These are phyloP conservation scores for Euptelea pleiosperma DNA, from an alignment of 164 flowering plant genomes.

Conservation along the genomic window DNA sequence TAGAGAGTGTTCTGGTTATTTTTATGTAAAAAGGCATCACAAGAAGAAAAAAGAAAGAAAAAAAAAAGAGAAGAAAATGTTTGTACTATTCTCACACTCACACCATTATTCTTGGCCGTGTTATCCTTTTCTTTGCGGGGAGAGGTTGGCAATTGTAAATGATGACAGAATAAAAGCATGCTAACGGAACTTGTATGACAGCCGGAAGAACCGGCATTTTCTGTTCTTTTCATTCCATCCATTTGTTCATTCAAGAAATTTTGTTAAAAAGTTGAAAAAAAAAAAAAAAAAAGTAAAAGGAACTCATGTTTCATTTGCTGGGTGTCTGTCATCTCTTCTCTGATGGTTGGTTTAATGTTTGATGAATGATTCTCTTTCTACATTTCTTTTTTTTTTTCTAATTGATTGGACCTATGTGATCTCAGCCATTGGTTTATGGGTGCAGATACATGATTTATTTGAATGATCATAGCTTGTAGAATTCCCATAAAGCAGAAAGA, in stretches of 20 bases:
- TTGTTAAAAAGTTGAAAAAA: neutral
- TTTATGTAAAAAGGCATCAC: constrained; percentile 19
- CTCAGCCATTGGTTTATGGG: no score
- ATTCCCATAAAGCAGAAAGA: no score
- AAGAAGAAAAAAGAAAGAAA: constrained; percentile 1
- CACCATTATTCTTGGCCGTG: constrained; percentile 18
- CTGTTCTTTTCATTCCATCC: neutral
- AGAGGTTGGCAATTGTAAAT: constrained; percentile 18
- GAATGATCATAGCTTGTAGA: no score
- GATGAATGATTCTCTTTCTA: no score
- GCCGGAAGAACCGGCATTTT: neutral
- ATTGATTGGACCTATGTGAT: no score
- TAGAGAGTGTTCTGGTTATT: constrained; percentile 6
- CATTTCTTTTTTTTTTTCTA: no score
- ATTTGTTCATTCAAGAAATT: constrained; percentile 5
- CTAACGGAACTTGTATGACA: constrained; percentile 14
- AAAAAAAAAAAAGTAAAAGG: neutral
- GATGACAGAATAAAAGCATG: constrained; percentile 15
- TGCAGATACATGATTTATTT: no score
- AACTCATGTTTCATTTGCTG: no score
- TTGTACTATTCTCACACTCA: constrained; percentile 19
- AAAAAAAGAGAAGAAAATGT: neutral
- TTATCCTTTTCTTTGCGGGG: neutral
- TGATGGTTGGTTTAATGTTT: neutral
- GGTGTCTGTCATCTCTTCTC: no score